Conservation (phyloP, 2,329 filamentous ascomycete species). For the Cladobotryum mycophilum region DNA sequence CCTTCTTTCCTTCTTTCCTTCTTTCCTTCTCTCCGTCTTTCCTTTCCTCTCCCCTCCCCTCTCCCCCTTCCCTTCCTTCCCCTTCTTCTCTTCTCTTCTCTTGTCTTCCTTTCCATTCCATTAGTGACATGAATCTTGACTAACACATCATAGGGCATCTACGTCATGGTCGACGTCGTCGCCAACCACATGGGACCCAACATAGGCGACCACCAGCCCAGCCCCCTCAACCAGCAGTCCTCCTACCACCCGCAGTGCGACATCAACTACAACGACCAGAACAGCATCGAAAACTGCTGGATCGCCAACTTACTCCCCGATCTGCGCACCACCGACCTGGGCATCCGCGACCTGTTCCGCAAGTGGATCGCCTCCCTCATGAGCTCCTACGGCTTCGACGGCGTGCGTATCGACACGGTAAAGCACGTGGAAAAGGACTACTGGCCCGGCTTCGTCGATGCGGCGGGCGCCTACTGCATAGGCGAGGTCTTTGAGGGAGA, state of each 20-base stretch:
- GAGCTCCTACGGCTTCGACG: conserved; percentile 55
- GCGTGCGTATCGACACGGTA: conserved; percentile 55
- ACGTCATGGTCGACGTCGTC: conserved; percentile 57
- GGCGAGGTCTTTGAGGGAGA: conserved; percentile 55
- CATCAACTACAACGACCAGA: conserved; percentile 47
- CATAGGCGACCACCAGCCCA: conserved; percentile 38
- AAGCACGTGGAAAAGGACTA: conserved; percentile 56
- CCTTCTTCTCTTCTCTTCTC: no score
- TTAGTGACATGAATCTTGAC: neutral
- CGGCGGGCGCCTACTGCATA: conserved; percentile 52
- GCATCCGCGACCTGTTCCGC: conserved; percentile 45
- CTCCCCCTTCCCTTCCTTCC: no score
- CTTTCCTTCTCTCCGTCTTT: no score
- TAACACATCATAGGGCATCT: conserved; percentile 26
- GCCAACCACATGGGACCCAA: conserved; percentile 52
- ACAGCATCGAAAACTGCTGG: conserved; percentile 44
- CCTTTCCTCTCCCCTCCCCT: neutral
- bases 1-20: no score
- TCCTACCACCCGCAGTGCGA: conserved; percentile 59
- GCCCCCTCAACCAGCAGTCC: conserved; percentile 42
- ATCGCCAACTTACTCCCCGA: conserved; percentile 53
- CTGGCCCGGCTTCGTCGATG: conserved; percentile 47
- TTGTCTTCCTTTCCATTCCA: no score
- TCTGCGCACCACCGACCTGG: conserved; percentile 46
- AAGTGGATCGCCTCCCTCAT: conserved; percentile 56